These are phyloP conservation scores for Coniochaeta sp. DNA, from an alignment of 2,329 filamentous ascomycete species.

Conservation along the genomic window DNA sequence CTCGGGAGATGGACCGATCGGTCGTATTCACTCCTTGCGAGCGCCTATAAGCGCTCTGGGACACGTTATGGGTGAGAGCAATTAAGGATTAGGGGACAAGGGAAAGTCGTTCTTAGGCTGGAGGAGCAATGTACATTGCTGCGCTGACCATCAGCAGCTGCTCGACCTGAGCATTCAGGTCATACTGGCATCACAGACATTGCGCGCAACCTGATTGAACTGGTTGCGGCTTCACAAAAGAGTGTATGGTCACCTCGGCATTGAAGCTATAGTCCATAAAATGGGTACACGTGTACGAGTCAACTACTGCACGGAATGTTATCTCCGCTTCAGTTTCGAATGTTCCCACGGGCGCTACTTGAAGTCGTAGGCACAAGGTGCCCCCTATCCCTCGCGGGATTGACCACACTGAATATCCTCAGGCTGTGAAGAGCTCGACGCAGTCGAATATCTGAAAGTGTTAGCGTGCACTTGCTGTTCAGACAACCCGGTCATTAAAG, in stretches of 20 bases:
- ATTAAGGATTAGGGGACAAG: neutral
- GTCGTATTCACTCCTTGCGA: neutral
- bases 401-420: too few relatives aligned
- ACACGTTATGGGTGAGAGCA: neutral
- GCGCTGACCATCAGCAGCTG: neutral
- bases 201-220: neutral
- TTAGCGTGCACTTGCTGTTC: neutral
- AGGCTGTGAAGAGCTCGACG: conserved; percentile 1
- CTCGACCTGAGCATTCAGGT: neutral
- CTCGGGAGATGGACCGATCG: neutral
- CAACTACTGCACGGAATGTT: neutral
- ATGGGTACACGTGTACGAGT: neutral
- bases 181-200: neutral
- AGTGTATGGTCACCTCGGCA: neutral
- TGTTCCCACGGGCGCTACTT: too few relatives aligned
- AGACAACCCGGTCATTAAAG: neutral
- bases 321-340: too few relatives aligned
- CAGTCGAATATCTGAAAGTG: conserved; percentile 19
- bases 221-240: neutral
- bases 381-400: too few relatives aligned
- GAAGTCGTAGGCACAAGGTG: too few relatives aligned
- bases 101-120: neutral
- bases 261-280: neutral
- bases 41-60: neutral
- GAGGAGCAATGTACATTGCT: neutral